Conservation (phyloP, 2,329 filamentous ascomycete genomes). For the Alternaria arborescens region DNA sequence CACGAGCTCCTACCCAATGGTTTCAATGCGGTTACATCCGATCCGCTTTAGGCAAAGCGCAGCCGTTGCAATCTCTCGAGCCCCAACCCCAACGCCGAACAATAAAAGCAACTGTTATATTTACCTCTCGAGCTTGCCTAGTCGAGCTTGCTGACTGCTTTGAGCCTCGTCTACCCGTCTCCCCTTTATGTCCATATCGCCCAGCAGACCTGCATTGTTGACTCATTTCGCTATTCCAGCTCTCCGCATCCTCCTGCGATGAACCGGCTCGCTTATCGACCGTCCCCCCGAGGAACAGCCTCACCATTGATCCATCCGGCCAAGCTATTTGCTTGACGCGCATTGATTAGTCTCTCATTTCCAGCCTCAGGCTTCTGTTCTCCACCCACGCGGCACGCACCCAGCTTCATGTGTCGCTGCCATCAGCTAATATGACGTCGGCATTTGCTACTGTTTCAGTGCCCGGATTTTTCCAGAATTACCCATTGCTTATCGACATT, state of each 20-base stretch:
- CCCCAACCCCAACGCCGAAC: slow-evolving; percentile 6
- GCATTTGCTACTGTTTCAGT: slow-evolving; percentile 1
- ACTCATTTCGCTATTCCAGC: not conserved
- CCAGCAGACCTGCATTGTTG: slow-evolving; percentile 6
- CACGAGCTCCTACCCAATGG: slow-evolving; percentile 15
- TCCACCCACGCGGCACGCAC: not conserved
- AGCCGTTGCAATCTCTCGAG: slow-evolving; percentile 17
- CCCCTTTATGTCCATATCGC: slow-evolving; percentile 7
- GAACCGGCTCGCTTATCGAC: slow-evolving; percentile 21
- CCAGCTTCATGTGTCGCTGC: slow-evolving; percentile 7
- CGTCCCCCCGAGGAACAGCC: slow-evolving; percentile 13
- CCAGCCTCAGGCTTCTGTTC: slow-evolving; percentile 2
- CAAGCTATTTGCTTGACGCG: slow-evolving; percentile 21
- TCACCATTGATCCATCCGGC: slow-evolving; percentile 14
- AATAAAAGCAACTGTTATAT: slow-evolving; percentile 12
- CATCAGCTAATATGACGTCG: slow-evolving; percentile 4
- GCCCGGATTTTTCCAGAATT: slow-evolving; percentile 5
- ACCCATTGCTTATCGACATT: not conserved
- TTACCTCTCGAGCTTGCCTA: slow-evolving; percentile 3
- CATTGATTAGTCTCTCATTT: slow-evolving; percentile 23
- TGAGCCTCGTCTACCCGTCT: slow-evolving; percentile 4
- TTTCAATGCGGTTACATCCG: slow-evolving; percentile 17
- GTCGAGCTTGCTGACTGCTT: not conserved
- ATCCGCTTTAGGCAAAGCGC: slow-evolving; percentile 14
- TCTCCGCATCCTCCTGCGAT: not conserved